Conservation (phyloP, 192 early-diverging fungal species). For the Umbelopsis sp. region DNA sequence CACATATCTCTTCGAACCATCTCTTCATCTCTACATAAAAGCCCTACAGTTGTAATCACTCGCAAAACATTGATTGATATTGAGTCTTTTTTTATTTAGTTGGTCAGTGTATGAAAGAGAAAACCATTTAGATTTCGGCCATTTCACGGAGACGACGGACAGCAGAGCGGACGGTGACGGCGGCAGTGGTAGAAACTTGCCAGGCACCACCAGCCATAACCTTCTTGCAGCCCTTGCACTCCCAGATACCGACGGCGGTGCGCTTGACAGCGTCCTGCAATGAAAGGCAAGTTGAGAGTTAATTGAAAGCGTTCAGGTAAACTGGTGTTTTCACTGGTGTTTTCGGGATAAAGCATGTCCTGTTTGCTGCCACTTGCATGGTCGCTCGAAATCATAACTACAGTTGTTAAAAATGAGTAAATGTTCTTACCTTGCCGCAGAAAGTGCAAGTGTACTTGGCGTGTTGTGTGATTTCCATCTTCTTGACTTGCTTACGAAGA, state of each 20-base stretch:
- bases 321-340: too few species aligned
- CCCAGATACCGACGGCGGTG: constrained; percentile 97
- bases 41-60: not conserved
- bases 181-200: constrained; percentile 80
- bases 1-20: not conserved
- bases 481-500: constrained; percentile 95
- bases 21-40: not conserved
- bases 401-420: not conserved
- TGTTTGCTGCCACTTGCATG: too few species aligned
- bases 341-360: not conserved
- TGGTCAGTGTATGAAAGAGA: not conserved
- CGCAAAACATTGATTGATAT: not conserved
- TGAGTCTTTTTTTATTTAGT: constrained; percentile 3
- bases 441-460: constrained; percentile 99
- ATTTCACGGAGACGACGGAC: constrained; percentile 98
- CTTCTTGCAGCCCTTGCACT: constrained; percentile 96
- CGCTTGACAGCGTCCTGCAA: constrained; percentile 86
- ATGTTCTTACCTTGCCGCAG: constrained; percentile 87
- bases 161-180: constrained; percentile 88
- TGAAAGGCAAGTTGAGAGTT: not conserved
- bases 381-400: too few species aligned
- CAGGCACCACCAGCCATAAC: constrained; percentile 68
- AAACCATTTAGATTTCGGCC: constrained; percentile 75
- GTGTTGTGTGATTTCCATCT: constrained; percentile 99
- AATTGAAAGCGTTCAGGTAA: too few species aligned